Percentiles rank a stretch among this genome's conserved stretches.
Evolutionary conservation across 129 eudicot genomes (phyloP).

Genomic region (Apium graveolens): DNA sequence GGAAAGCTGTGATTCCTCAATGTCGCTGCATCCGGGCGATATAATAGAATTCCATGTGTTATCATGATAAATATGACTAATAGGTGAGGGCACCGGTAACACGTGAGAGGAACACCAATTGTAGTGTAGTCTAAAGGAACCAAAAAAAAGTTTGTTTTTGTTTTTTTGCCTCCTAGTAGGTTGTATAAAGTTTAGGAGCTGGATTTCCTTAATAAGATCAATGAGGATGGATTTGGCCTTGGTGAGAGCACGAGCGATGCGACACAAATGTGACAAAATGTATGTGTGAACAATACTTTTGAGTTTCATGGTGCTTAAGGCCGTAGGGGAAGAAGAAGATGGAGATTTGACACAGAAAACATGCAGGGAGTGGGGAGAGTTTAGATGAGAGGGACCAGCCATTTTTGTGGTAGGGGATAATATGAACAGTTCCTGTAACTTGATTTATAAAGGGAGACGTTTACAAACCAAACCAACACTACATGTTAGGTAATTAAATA

Average conservation of each 20-base stretch:
- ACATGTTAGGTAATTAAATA: conserved; percentile 38
- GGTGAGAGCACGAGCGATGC: conserved; percentile 54
- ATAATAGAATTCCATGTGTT: conserved; percentile 59
- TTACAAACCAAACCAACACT: conserved; percentile 46
- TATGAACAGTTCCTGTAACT: conserved; percentile 18
- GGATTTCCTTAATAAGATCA: conserved; percentile 47
- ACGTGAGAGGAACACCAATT: conserved; percentile 96
- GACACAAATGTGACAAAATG: conserved; percentile 67
- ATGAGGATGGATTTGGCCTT: conserved; percentile 65
- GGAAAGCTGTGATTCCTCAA: conserved; percentile 52
- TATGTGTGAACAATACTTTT: conserved; percentile 68
- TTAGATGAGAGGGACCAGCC: conserved; percentile 49
- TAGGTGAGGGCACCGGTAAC: conserved; percentile 47
- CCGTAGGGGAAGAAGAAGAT: conserved; percentile 32
- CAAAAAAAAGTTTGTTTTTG: conserved; percentile 62
- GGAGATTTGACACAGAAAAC: conserved; percentile 36
- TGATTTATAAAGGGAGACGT: conserved; percentile 58
- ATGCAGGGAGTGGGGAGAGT: conserved; percentile 37
- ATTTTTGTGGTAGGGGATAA: conserved; percentile 28
- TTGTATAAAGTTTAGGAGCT: conserved; percentile 37
- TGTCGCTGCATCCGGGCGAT: conserved; percentile 21
- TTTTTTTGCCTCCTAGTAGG: conserved; percentile 39
- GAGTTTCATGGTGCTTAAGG: conserved; percentile 52
- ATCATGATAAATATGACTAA: conserved; percentile 43
- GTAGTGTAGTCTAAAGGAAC: conserved; percentile 86